Base-by-base conservation (phyloP, 2,329 filamentous ascomycete species). In the Ceratocystis cubensis region DNA sequence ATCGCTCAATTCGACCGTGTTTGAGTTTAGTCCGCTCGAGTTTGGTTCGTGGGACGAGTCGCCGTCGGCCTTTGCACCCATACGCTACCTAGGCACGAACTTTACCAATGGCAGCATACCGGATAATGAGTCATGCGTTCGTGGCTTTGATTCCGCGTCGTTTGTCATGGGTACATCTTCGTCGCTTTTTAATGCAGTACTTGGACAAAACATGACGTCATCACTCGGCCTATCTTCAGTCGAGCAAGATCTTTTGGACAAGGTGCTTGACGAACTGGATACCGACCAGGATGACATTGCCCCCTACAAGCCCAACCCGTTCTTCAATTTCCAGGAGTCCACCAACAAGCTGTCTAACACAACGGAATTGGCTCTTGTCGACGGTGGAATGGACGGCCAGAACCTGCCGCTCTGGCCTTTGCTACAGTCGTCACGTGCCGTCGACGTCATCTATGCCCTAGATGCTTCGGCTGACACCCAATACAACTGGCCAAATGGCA, bases 91-190 rank as follows among this genome's bases (percentile, higher is more conserved):
- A 30, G 86, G 83, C 33, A 84, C 84, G 62, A 77, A 80, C 68
- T 81, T 88, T 69, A 75, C 75, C 69, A 75, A 77, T 63, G 86
- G 85, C 69, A 76, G 68, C 65, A 67, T 79, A 0, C 71, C 74
- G 13, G 66, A 77, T 37, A 80, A 80, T 72, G 78, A 80, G 69
- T 73, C 70, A 1, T 79, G 83, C 69, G 75, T 80, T 33, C 73
- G 73, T 28, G 90, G 90, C 1, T 92, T 91, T 70, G 90, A 95
- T 74, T 91, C 89, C 71, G 83, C 84, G 5, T 88, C 88, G 1
- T 95, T 85, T 71, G 79, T 94, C 41, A 89, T 93, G 84, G 89
- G 89, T 67, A 94, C 90, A 0, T 91, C 87, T 10, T 90, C 87
- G 17, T 86, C 87, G 7, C 79, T 95, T 3, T 95, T 95, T 79